Evolutionary conservation across 805 yeast genomes (phyloP).

Genomic region (Pichia pseudocactophila): DNA sequence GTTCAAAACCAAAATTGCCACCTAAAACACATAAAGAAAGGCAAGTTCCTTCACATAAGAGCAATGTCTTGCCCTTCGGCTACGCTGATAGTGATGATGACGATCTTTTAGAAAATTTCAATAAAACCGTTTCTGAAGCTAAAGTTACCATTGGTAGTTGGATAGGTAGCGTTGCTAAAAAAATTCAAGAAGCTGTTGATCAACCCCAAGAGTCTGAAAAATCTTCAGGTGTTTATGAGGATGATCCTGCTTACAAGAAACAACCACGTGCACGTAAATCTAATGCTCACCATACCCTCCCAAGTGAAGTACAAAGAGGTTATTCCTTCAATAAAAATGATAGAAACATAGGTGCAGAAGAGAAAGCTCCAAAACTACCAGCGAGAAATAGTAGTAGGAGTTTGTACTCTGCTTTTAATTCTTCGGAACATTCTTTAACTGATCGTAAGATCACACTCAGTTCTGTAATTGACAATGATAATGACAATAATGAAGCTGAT

Average conservation of each 20-base stretch:
- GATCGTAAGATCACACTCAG: constrained; percentile 10
- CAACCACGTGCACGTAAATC: neutral
- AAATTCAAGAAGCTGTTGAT: constrained; percentile 22
- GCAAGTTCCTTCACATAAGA: constrained; percentile 3
- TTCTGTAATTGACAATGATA: constrained; percentile 16
- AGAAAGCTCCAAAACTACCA: constrained; percentile 7
- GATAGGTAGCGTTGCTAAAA: constrained; percentile 62
- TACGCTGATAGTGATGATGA: constrained; percentile 31
- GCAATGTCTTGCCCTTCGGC: constrained; percentile 5
- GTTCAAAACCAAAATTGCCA: constrained; percentile 3
- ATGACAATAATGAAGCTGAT: constrained; percentile 9
- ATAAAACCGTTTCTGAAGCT: constrained; percentile 75
- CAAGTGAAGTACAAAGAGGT: neutral
- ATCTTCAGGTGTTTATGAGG: constrained; percentile 7
- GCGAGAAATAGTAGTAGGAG: constrained; percentile 10
- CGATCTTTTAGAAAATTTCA: constrained; percentile 49
- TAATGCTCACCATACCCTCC: constrained; percentile 5
- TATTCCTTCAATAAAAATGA: neutral
- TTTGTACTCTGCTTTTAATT: constrained; percentile 27
- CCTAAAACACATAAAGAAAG: neutral
- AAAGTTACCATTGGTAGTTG: constrained; percentile 66
- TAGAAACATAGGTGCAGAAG: neutral
- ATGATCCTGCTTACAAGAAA: constrained; percentile 5
- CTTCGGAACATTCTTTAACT: constrained; percentile 6
- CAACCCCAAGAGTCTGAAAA: constrained; percentile 11